Base-by-base conservation (phyloP, 371 early-diverging fungal genomes). In the Syncephalastrum monosporum region DNA sequence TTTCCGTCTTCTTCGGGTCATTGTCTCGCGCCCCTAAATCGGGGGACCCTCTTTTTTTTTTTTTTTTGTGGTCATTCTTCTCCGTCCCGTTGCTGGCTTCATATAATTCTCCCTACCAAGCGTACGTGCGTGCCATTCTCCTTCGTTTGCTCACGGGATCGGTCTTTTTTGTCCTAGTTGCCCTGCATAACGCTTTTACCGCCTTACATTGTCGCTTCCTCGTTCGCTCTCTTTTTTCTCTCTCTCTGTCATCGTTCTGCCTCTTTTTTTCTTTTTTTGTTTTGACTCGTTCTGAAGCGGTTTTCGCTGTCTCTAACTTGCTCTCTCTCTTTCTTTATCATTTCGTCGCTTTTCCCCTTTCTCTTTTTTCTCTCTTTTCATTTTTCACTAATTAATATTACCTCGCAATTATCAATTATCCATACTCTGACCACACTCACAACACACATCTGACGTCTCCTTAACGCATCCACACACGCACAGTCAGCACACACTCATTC, bases 161-260 rank as follows among this genome's bases (percentile, higher is more conserved):
- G 16, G 24, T 56, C 56, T 46, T 56, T 56, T 56, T 56, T 56
- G 56, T 56, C 47, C 56, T 56, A 56, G 56, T 48, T 56, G 56
- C 56, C 44, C 56, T 56, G 56, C 56, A 47, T 53, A 12, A 19
- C 17, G 29, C 23, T 50, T 25, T 29, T 29, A 29, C 29, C 29
- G 29, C 29, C 29, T 29, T 29, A 29, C 29, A 50, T 50, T 50
- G 51, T 50, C 51, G 51, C 51, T 21, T 21, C 33, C 47, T 33
- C 33, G 15, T 15, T 33, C 21, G 19, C 50, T 49, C 50, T 10
- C 41, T 50, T 42, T 19, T 44, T 17, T 19, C 41, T 12, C 21
- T 57, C 50, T n/a, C 50, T 44, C 44, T 59, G 21, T 17, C 29
- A 24, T 17, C n/a, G 13, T 42, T 47, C 33, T 21, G 47, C 46